Conservation (phyloP, 176 grass and related monocot genomes). For the Aegilops umbellulata region DNA sequence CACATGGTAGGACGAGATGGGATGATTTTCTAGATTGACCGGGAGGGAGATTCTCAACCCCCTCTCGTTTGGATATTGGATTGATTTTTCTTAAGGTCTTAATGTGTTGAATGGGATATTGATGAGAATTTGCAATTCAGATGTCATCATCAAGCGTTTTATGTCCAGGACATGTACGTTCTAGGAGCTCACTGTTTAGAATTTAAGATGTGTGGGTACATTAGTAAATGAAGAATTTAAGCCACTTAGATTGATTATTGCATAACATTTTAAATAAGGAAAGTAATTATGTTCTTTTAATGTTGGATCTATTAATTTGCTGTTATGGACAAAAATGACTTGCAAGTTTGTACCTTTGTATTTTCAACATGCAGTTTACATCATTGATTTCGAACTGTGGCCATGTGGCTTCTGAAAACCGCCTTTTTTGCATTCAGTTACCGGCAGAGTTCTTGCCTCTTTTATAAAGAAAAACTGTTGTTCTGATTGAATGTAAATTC, state of each 20-base stretch:
- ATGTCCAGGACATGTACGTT: background rate
- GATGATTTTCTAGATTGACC: background rate
- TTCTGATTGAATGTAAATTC: background rate
- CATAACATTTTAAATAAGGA: background rate
- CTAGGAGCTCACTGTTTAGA: background rate
- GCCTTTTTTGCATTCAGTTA: background rate
- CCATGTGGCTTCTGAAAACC: background rate
- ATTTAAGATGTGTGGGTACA: background rate
- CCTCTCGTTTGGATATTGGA: constrained; percentile 6
- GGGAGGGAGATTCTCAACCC: no score
- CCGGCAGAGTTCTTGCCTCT: background rate
- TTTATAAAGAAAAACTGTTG: constrained; percentile 7
- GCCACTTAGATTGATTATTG: background rate
- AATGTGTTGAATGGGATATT: background rate
- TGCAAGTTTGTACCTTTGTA: background rate
- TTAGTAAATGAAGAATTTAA: constrained; percentile 2
- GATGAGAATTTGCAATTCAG: background rate
- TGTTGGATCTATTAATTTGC: background rate
- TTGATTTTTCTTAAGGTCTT: background rate
- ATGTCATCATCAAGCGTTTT: background rate
- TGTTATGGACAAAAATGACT: background rate
- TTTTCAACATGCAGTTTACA: background rate
- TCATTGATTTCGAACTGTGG: background rate
- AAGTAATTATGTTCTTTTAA: background rate
- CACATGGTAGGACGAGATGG: background rate